Evolutionary conservation across 805 yeast genomes (phyloP), one percentile per base, ranked within the genome.

Genomic region (Grigorovia humatica): DNA sequence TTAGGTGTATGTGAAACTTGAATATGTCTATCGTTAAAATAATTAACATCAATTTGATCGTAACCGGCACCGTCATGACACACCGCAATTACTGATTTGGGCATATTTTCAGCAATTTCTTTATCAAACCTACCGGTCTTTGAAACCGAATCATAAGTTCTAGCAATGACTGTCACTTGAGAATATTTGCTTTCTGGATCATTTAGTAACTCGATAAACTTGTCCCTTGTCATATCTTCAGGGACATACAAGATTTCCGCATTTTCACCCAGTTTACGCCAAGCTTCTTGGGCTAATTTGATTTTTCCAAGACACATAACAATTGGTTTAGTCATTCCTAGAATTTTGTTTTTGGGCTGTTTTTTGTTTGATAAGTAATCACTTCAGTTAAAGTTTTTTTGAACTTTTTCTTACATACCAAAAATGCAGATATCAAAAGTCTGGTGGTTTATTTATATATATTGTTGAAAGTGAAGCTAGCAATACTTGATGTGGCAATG

Each of bases 31-130:
- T 70, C 71, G 3, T 74, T 70, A 54, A 82, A 75, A 18, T 79
- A 76, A 23, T 69, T 70, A 3, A 78, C 75, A 56, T 83, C 86
- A 45, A 83, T 71, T 66, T 83, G 88, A 62, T 84, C 91, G 65
- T 84, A 83, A 4, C 86, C 90, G 0, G 91, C 91, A 52, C 90
- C 90, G 54, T 74, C 70, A 64, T 83, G 88, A 54, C 79, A 71
- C 13, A 84, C 69, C 13, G 78, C 70, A 52, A 73, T 72, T 7
- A 84, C 72, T 0, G 80, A 64, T 1, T 66, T 51, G 4, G 91
- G 91, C 51, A 84, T 70, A 29, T 74, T 73, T 9, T 66, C 56
- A 19, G 79, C 74, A 55, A 84, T 63, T 57, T 84, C 89, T 48
- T 71, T 76, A 62, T 84, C 89, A 55, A 84, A 80, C 46, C 79